Evolutionary conservation across 805 yeast genomes (phyloP).

Genomic region (Jamesozyma spencerorum): DNA sequence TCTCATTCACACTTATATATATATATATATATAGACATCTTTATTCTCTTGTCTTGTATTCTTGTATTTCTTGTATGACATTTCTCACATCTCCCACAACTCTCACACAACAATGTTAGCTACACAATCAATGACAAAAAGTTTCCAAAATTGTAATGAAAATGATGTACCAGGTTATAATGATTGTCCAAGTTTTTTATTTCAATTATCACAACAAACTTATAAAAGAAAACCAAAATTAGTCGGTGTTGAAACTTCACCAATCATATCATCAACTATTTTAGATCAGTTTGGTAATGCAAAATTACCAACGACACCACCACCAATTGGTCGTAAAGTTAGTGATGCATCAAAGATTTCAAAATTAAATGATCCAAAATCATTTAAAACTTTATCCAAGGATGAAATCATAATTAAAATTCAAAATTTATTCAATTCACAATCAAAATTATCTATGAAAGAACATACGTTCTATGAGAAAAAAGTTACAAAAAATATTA

Average conservation of each 20-base stretch:
- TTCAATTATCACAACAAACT: conserved; percentile 16
- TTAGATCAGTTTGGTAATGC: conserved; percentile 12
- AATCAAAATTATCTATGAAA: conserved; percentile 31
- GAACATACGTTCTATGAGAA: conserved; percentile 37
- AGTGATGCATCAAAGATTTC: too few relatives aligned
- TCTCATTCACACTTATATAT: too few relatives aligned
- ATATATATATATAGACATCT: too few relatives aligned
- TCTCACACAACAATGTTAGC: too few relatives aligned
- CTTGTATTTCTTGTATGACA: too few relatives aligned
- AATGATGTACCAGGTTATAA: conserved; percentile 36
- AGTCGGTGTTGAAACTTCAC: too few relatives aligned
- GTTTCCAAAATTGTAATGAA: conserved; percentile 35
- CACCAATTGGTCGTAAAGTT: conserved; percentile 8
- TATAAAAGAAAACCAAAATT: neutral
- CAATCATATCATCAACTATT: too few relatives aligned
- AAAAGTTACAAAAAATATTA: conserved; percentile 31
- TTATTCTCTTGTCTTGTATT: too few relatives aligned
- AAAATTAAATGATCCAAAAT: too few relatives aligned
- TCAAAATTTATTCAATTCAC: conserved; percentile 17
- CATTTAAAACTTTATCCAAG: neutral
- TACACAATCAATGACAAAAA: conserved; percentile 9
- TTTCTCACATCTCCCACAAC: too few relatives aligned
- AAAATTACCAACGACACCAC: conserved; percentile 13
- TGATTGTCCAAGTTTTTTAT: conserved; percentile 34
- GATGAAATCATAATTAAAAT: conserved; percentile 19